Percentiles rank a stretch among this genome's conserved stretches.
Evolutionary conservation across 345 rosid genomes (phyloP).

Genomic region (Acer yangbiense): DNA sequence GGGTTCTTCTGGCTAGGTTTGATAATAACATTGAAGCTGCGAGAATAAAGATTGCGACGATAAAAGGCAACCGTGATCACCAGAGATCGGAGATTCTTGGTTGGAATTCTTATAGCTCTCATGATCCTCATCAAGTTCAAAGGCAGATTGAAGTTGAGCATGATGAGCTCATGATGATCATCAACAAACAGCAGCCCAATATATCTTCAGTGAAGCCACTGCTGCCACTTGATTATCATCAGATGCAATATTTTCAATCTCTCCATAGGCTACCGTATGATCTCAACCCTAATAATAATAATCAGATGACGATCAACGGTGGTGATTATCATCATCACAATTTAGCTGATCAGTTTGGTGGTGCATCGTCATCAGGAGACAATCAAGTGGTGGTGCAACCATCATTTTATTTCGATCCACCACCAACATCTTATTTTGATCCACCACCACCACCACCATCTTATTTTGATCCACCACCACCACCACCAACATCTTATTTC

Average conservation of each 20-base stretch:
- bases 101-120: not conserved
- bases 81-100: not conserved
- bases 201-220: not conserved
- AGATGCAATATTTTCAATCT: not conserved
- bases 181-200: not conserved
- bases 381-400: not conserved
- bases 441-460: not conserved
- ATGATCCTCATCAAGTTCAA: not conserved
- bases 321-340: not conserved
- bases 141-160: not conserved
- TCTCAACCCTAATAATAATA: not conserved
- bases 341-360: not conserved
- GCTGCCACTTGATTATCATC: not conserved
- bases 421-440: no score
- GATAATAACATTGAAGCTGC: slow-evolving; percentile 7
- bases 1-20: not conserved
- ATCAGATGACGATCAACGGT: not conserved
- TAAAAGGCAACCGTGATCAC: not conserved
- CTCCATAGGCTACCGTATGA: not conserved
- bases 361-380: no score
- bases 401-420: not conserved
- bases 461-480: not conserved
- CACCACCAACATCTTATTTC: not conserved
- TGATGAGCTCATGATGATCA: not conserved
- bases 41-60: not conserved